A percentile compares a stretch with the other conserved stretches of the same genome.
Evolutionary conservation across 768 basidiomycete species (phyloP).

Genomic region (Neoboletus subvelutipes): DNA sequence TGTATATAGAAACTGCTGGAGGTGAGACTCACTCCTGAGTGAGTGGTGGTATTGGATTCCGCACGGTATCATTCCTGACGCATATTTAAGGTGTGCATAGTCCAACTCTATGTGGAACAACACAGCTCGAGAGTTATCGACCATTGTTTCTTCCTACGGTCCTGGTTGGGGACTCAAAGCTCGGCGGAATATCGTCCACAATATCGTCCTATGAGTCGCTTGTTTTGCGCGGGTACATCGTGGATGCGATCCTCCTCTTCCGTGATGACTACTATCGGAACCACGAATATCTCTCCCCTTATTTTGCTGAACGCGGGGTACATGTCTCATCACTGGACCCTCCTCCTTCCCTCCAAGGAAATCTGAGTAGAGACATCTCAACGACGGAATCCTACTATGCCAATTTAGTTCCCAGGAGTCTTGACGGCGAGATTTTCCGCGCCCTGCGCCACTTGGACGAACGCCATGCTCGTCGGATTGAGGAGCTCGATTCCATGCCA

Average conservation of each 20-base stretch:
- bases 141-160: conserved; percentile 86
- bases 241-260: conserved; percentile 84
- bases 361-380: conserved; percentile 45
- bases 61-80: background rate
- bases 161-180: conserved; percentile 81
- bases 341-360: conserved; percentile 53
- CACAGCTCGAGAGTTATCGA: conserved; percentile 84
- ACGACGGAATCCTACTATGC: conserved; percentile 75
- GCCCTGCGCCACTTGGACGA: conserved; percentile 60
- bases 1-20: conserved; percentile 95
- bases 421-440: conserved; percentile 40
- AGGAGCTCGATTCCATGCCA: conserved; percentile 76
- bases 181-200: conserved; percentile 93
- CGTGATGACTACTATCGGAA: conserved; percentile 87
- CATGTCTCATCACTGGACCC: conserved; percentile 51
- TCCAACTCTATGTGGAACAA: conserved; percentile 77
- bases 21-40: conserved; percentile 52
- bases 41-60: conserved; percentile 1
- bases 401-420: conserved; percentile 37
- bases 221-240: conserved; percentile 81
- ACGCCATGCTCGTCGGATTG: conserved; percentile 63
- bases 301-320: conserved; percentile 74
- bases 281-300: conserved; percentile 73
- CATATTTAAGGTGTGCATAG: conserved; percentile 77
- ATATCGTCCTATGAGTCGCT: conserved; percentile 93